Base-by-base conservation (phyloP, 2,329 filamentous ascomycete species). In the Alternaria sp. region DNA sequence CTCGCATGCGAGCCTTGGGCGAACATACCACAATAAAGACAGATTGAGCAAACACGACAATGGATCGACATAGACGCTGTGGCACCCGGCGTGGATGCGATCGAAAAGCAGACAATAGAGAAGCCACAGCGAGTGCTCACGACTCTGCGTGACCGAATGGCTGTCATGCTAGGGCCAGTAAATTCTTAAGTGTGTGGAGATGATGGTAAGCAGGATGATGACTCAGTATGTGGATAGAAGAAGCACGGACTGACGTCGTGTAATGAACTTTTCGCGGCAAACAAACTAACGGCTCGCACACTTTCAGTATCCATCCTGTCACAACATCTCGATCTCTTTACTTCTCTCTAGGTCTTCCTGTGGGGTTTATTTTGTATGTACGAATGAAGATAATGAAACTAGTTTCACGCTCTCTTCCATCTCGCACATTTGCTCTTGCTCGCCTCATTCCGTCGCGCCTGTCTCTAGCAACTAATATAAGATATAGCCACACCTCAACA, bases 331-430 rank as follows among this genome's bases (percentile, higher is more conserved):
- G 43, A 43, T 53, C 36, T 58, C 49, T 44, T 46, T 58, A 32
- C 25, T 59, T 52, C 57, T 45, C 30, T 36, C 59, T 41, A 52
- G 40, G 45, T 59, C 48, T 63, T 52, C 45, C 60, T 60, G 59
- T 66, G 54, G 43, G 49, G 18, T 22, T 40, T 43, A 11, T 20
- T 60, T 62, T 68, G 69, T 72, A 71, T 70, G 67, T 70, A 70
- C 61, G 57, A 61, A 55, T 52, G 62, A 60, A 64, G 63, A 64
- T 46, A 73, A 72, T 73, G 69, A 68, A 72, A 65, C 49, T 59
- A 57, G 60, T 71, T 67, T 63, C 64, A 65, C 64, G 20, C 54
- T 64, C 62, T 72, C 66, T 70, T 59, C 45, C 59, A 55, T 52
- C 59, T 43, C 60, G 65, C 60, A 54, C 65, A 49, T 60, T 68